Evolutionary conservation across 805 yeast species (phyloP).

Genomic region (Spathaspora boniae): DNA sequence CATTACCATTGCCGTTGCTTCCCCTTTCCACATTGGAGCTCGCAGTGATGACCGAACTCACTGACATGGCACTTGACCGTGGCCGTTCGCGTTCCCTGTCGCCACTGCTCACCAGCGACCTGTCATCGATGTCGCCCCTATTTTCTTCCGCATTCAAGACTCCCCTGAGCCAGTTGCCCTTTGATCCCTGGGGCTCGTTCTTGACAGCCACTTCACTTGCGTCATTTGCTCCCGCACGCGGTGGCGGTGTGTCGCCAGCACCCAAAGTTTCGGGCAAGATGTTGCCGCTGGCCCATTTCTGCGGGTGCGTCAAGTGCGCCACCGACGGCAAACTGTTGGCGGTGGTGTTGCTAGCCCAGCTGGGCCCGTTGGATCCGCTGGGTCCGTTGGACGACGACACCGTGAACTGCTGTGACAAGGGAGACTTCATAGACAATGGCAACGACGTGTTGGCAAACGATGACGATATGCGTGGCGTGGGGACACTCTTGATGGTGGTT

Average conservation of each 20-base stretch:
- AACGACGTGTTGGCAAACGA: slow-evolving; percentile 5
- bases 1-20: neutral
- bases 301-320: slow-evolving; percentile 2
- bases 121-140: slow-evolving; percentile 1
- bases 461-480: slow-evolving; percentile 7
- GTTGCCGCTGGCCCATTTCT: too few species aligned
- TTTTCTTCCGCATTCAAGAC: slow-evolving; percentile 21
- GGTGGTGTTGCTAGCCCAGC: neutral
- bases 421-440: slow-evolving; percentile 3
- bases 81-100: slow-evolving; percentile 1
- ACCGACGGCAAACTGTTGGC: slow-evolving; percentile 8
- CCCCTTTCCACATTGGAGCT: neutral
- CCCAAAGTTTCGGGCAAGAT: too few species aligned
- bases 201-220: too few species aligned
- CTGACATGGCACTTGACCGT: neutral
- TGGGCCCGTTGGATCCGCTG: slow-evolving; percentile 2
- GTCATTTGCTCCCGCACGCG: too few species aligned
- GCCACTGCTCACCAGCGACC: slow-evolving; percentile 4
- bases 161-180: slow-evolving; percentile 25
- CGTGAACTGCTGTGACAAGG: slow-evolving; percentile 7
- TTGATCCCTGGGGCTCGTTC: too few species aligned
- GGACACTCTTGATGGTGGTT: slow-evolving; percentile 8
- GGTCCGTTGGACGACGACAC: slow-evolving; percentile 2
- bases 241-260: neutral
- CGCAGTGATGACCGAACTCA: neutral